Conservation (phyloP, 768 basidiomycete species). For the Leucosporidium scottii region DNA sequence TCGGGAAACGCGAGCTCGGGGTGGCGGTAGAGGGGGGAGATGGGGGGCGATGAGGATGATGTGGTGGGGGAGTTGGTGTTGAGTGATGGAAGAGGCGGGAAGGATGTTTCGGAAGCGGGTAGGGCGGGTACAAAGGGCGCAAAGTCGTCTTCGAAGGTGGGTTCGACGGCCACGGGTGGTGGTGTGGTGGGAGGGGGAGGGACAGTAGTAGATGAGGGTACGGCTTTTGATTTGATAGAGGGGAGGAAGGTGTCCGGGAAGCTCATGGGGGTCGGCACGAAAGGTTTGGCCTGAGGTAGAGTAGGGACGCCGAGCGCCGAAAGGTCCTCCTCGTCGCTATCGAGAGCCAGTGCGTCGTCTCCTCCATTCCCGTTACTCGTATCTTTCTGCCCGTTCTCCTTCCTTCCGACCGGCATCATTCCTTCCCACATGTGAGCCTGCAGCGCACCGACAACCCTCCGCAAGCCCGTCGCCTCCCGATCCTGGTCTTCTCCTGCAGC, state of each 20-base stretch:
- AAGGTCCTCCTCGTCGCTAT: background rate
- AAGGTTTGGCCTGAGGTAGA: background rate
- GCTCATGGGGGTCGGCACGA: background rate
- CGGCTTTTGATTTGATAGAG: background rate
- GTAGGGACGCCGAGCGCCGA: constrained; percentile 1
- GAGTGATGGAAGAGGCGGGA: background rate
- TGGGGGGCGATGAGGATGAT: background rate
- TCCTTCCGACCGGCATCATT: background rate
- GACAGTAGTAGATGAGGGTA: too few species aligned
- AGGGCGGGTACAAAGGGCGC: constrained; percentile 3
- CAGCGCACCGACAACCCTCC: constrained; percentile 2
- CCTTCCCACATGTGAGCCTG: constrained; percentile 6
- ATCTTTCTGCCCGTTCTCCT: background rate
- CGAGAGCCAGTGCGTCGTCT: background rate
- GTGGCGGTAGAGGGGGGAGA: background rate
- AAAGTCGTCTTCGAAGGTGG: constrained; percentile 4
- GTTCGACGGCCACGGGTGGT: background rate
- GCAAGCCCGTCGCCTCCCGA: constrained; percentile 1
- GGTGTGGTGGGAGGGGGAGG: background rate
- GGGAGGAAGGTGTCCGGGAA: constrained; percentile 6
- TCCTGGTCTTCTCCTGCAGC: background rate
- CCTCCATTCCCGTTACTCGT: background rate
- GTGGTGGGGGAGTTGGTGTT: background rate
- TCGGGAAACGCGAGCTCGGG: background rate
- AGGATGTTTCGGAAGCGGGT: background rate